Base-by-base conservation (phyloP, 2,329 filamentous ascomycete species). In the Parasarocladium wereldwijsianum region DNA sequence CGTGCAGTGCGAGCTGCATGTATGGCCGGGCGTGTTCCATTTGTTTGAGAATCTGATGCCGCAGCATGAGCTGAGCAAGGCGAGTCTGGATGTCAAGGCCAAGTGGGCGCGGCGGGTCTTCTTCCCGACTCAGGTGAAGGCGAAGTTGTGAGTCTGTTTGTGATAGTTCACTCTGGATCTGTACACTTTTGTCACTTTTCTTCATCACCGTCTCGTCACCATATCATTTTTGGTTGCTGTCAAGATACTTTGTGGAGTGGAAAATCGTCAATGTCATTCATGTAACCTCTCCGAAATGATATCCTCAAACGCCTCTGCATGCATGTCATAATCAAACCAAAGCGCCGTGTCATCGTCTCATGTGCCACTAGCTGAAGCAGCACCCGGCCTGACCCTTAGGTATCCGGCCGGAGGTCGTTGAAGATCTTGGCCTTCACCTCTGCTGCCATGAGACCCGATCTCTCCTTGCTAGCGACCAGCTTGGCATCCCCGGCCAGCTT, bases 371-470 rank as follows among this genome's bases (percentile, higher is more conserved):
- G 20, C 18, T 8, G 6, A 7, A 17, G 22, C 17, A 12, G 10
- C 19, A n/a, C 9, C 21, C 15, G 14, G n/a, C 18, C 12, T 32
- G 17, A 26, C 25, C 19, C 19, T 24, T 23, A 8, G 31, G 19
- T 24, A 15, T 39, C 39, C 11, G 34, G 31, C 22, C 48, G 49
- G 24, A 62, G 40, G 9, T 54, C 44, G 37, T 61, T 64, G 38
- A 80, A 80, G 5, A 80, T 52, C 43, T 64, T 64, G 29, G 65
- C 65, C 57, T 79, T 80, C 37, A 79, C 62, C 41, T 70, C 62
- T 1, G 62, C 60, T 2, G 72, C 71, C 45, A 76, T 55, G 37
- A 79, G 43, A 0, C 74, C 74, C n/a, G 67, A 69, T 42, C 55
- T 58, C 52, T 77, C 72, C 48, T 76, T 70, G 7, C 62, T 59